These are phyloP conservation scores for Beauveria scarabaeidicola DNA, from an alignment of 2,329 filamentous ascomycete genomes.

Conservation along the genomic window DNA sequence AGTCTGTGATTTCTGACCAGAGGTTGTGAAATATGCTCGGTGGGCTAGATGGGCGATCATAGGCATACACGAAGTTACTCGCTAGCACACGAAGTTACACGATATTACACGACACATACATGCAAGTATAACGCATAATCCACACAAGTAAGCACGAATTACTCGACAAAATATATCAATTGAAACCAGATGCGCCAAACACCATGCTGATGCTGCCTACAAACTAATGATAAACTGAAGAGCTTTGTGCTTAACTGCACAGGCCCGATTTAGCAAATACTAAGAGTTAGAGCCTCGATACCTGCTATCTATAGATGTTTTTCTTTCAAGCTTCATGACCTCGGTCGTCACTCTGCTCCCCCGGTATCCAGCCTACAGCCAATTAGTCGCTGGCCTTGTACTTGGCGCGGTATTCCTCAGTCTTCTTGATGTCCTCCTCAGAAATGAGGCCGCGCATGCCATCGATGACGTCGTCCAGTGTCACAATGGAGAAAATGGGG, in stretches of 20 bases:
- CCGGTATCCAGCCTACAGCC: not conserved
- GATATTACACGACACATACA: not conserved
- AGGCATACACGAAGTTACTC: not conserved
- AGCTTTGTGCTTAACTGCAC: not conserved
- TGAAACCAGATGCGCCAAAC: constrained; percentile 6
- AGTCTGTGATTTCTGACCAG: not conserved
- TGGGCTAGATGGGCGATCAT: not conserved
- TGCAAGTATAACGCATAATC: not conserved
- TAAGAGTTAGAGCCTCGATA: constrained; percentile 1
- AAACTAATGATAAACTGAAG: constrained; percentile 6
- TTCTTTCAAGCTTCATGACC: not conserved
- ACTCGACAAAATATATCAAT: not conserved
- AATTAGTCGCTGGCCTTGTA: constrained; percentile 53
- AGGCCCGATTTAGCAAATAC: not conserved
- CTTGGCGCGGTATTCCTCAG: constrained; percentile 64
- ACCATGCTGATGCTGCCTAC: constrained; percentile 9
- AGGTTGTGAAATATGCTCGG: not conserved
- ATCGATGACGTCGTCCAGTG: constrained; percentile 72
- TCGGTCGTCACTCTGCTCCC: not conserved
- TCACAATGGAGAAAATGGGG: constrained; percentile 75
- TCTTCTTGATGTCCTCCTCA: constrained; percentile 53
- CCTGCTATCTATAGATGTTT: constrained; percentile 1
- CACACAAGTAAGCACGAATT: not conserved
- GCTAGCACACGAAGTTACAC: too few species aligned
- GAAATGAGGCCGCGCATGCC: constrained; percentile 55